A percentile compares a stretch with the other conserved stretches of the same genome.
Conservation (phyloP, 169 alveolate genomes). For the Cryptosporidium bovis region DNA sequence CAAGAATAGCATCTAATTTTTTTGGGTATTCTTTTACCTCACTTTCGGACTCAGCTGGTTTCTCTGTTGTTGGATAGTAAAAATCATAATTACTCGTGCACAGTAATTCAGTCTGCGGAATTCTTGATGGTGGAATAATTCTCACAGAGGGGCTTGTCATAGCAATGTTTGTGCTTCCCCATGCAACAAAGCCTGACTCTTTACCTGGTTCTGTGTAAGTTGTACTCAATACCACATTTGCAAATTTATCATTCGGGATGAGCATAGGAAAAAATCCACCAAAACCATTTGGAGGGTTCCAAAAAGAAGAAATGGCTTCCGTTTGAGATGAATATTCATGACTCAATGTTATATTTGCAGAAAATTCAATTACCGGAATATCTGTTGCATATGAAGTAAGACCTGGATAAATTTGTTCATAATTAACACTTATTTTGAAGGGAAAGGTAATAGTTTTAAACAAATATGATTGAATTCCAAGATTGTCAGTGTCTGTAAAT, state of each 20-base stretch:
- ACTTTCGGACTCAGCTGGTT: slow-evolving; percentile 2
- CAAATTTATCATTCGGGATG: slow-evolving; percentile 52
- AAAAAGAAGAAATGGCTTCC: slow-evolving; percentile 26
- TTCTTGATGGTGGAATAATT: slow-evolving; percentile 66
- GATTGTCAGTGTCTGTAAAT: slow-evolving; percentile 13
- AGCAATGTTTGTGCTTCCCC: slow-evolving; percentile 61
- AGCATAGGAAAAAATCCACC: slow-evolving; percentile 70
- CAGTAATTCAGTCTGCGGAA: slow-evolving; percentile 23
- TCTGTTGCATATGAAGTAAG: slow-evolving; percentile 40
- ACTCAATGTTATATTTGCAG: slow-evolving; percentile 56
- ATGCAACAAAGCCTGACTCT: slow-evolving; percentile 41
- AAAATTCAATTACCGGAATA: slow-evolving; percentile 57
- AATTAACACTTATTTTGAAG: slow-evolving; percentile 51
- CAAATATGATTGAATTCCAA: slow-evolving; percentile 49
- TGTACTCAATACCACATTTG: slow-evolving; percentile 51
- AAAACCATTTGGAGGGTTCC: slow-evolving; percentile 66
- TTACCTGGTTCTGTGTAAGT: slow-evolving; percentile 62
- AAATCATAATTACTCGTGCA: slow-evolving; percentile 73
- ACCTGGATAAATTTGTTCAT: slow-evolving; percentile 32
- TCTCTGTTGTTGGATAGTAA: slow-evolving; percentile 56
- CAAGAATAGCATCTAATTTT: slow-evolving; percentile 10
- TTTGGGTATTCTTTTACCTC: slow-evolving; percentile 28
- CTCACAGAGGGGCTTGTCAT: slow-evolving; percentile 65
- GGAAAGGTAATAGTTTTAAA: slow-evolving; percentile 56
- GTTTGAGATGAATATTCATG: slow-evolving; percentile 28